Conservation (phyloP, 2,329 filamentous ascomycete genomes). For the Mycocentrospora acerina region DNA sequence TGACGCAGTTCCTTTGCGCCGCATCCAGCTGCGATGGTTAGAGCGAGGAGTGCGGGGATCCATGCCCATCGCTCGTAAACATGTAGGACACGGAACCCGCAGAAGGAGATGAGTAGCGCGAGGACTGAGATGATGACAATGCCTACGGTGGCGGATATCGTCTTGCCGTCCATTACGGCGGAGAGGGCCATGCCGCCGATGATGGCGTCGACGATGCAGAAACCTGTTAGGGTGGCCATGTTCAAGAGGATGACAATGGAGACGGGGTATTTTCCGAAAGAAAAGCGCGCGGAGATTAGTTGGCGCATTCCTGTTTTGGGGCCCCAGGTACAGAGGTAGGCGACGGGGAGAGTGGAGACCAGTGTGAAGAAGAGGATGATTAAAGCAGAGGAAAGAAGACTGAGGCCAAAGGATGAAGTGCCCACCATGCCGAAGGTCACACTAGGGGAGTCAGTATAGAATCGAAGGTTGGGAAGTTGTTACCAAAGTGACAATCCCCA, state of each 20-base stretch:
- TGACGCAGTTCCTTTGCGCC: slow-evolving; percentile 54
- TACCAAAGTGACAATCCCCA: no score
- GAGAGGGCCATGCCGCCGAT: slow-evolving; percentile 56
- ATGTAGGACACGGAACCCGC: slow-evolving; percentile 58
- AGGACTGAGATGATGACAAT: slow-evolving; percentile 63
- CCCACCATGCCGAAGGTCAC: slow-evolving; percentile 67
- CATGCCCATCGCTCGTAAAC: slow-evolving; percentile 61
- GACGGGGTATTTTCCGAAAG: slow-evolving; percentile 58
- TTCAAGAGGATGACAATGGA: slow-evolving; percentile 64
- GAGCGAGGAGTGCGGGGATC: slow-evolving; percentile 57
- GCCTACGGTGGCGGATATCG: slow-evolving; percentile 56
- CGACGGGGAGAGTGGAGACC: slow-evolving; percentile 56
- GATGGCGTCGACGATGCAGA: slow-evolving; percentile 63
- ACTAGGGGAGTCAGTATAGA: slow-evolving; percentile 27
- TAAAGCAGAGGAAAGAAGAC: slow-evolving; percentile 58
- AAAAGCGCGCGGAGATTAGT: slow-evolving; percentile 65
- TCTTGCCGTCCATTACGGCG: slow-evolving; percentile 34
- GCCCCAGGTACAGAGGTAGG: slow-evolving; percentile 60
- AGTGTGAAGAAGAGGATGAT: slow-evolving; percentile 66
- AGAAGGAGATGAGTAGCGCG: slow-evolving; percentile 62
- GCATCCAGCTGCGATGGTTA: slow-evolving; percentile 57
- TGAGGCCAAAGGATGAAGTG: slow-evolving; percentile 56
- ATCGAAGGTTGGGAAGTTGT: no score
- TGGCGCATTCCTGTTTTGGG: slow-evolving; percentile 66
- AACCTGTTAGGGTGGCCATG: slow-evolving; percentile 63